Evolutionary conservation across 2,329 filamentous ascomycete species (phyloP), one percentile per base, ranked within the genome.

Genomic region (Penicillium sclerotigenum): DNA sequence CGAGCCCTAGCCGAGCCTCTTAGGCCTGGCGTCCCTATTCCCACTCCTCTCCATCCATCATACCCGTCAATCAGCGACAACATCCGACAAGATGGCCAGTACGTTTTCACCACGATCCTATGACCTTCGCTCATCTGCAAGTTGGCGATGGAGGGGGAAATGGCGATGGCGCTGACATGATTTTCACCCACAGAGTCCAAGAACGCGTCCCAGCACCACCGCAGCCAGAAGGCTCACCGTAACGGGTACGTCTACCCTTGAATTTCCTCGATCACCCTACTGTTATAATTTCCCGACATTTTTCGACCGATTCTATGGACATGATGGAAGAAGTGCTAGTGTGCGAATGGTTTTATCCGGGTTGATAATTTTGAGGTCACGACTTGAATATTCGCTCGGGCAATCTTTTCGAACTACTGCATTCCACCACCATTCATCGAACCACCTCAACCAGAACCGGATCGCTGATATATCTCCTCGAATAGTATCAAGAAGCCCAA

Each of bases 151-250:
- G 29, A 48, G 37, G 41, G 41, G 57, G 41, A 53, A 26, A 54
- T 28, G 18, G 51, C 54, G 43, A 62, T 46, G 53, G 64, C 54
- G 57, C 70, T 73, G 63, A 73, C 65, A 52, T 62, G 54, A 52
- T 57, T 50, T 68, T 50, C 61, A 56, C 60, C 34, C 58, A 57
- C 78, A 97, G 92, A 97, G 87, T 97, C 94, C 75, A 97, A 97
- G 91, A 97, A 97, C 88, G 95, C 91, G 83, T 97, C 93, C 75
- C 93, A 97, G 86, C 91, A 97, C 84, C 97, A 97, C 83, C 89
- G 94, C 87, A 87, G 86, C 80, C 89, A 89, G 85, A 99, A 99
- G 90, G 92, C 91, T 83, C 94, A 99, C 88, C 88, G 89, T 79
- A 99, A 99, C 86, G 94, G 94, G 93, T 97, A 88, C 73, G 88